phyloP scores from a whole-genome alignment of 176 grass and related monocot species.

The Ananas comosus region DNA sequence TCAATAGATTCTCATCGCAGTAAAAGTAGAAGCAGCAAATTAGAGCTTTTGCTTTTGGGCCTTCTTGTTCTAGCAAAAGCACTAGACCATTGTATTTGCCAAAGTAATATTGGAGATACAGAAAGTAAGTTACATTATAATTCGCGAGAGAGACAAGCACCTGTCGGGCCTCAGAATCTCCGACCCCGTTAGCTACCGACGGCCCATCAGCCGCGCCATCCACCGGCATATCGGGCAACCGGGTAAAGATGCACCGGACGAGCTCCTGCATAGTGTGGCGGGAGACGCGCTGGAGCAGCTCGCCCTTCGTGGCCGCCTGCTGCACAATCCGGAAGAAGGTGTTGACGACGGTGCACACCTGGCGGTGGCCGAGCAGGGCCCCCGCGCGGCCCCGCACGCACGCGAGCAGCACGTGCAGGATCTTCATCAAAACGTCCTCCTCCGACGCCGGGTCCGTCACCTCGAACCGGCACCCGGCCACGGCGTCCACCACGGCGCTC shows the following conservation, averaged over 20 bases:
- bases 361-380: constrained; percentile 47
- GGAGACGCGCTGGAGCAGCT: constrained; percentile 88
- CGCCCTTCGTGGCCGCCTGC: constrained; percentile 94
- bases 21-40: too few relatives aligned
- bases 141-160: background rate
- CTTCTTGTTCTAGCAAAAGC: too few relatives aligned
- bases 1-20: too few relatives aligned
- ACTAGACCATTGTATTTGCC: too few relatives aligned
- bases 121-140: too few relatives aligned
- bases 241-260: constrained; percentile 57
- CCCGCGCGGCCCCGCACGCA: constrained; percentile 63
- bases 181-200: background rate
- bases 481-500: constrained; percentile 73
- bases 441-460: constrained; percentile 91
- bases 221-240: constrained; percentile 38
- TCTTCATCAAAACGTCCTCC: constrained; percentile 80
- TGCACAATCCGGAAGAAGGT: constrained; percentile 97
- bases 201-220: background rate
- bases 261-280: constrained; percentile 98
- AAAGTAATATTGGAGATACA: too few relatives aligned
- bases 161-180: background rate
- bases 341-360: constrained; percentile 82
- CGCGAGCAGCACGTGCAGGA: constrained; percentile 79
- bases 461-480: constrained; percentile 84
- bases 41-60: too few relatives aligned